Evolutionary conservation across 495 filamentous ascomycete genomes (phyloP).

Genomic region (Letharia lupina): DNA sequence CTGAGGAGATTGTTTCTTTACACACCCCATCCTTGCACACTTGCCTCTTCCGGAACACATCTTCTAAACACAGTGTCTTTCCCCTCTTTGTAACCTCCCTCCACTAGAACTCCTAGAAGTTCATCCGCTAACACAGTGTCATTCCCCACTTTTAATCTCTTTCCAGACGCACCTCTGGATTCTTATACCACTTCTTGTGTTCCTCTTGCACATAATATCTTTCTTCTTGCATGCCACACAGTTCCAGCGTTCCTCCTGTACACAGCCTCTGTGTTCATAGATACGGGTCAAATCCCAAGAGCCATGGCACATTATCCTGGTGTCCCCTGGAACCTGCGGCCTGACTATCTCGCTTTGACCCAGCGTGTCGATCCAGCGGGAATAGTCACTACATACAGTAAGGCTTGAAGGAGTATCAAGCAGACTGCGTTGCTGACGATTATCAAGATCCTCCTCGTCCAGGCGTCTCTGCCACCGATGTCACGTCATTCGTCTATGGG

Average conservation of each 20-base stretch:
- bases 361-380: slow-evolving; percentile 4
- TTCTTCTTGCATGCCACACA: background rate
- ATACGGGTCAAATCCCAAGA: background rate
- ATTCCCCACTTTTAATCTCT: background rate
- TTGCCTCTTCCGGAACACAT: background rate
- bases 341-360: background rate
- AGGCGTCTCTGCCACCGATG: slow-evolving; percentile 3
- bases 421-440: background rate
- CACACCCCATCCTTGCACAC: background rate
- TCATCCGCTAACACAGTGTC: background rate
- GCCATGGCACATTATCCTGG: background rate
- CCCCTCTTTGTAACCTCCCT: background rate
- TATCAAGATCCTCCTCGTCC: background rate
- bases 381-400: background rate
- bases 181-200: background rate
- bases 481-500: slow-evolving; percentile 12
- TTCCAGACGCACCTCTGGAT: background rate
- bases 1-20: no score
- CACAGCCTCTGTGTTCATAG: background rate
- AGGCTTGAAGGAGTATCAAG: background rate
- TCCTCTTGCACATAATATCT: background rate
- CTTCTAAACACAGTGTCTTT: background rate
- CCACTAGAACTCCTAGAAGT: background rate
- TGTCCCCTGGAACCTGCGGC: background rate
- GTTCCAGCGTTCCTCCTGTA: background rate